Evolutionary conservation across 225 moss, liverwort and hornwort genomes (phyloP).

Genomic region (Pleurozium schreberi): DNA sequence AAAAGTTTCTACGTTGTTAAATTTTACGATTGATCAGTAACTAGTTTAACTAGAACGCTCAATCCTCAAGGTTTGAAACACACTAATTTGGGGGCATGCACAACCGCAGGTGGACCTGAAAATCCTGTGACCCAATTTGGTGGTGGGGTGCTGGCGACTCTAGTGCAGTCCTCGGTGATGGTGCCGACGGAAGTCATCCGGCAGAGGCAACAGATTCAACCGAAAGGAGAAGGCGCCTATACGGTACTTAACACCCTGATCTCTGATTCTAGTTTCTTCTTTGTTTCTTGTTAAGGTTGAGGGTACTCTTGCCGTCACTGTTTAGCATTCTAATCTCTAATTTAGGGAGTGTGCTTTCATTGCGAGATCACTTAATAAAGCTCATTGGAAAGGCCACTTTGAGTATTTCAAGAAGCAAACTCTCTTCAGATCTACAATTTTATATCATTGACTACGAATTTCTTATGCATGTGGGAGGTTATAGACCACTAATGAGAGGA

Average conservation of each 20-base stretch:
- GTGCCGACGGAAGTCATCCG: slow-evolving; percentile 83
- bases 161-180: slow-evolving; percentile 71
- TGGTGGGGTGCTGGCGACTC: slow-evolving; percentile 68
- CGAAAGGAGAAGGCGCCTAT: slow-evolving; percentile 57
- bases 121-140: slow-evolving; percentile 77
- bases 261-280: neutral
- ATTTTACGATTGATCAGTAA: neutral
- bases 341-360: neutral
- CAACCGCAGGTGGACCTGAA: slow-evolving; percentile 47
- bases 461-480: neutral
- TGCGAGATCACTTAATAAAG: neutral
- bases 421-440: neutral
- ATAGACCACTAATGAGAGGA: neutral
- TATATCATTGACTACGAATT: neutral
- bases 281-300: neutral
- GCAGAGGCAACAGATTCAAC: slow-evolving; percentile 89
- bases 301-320: neutral
- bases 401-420: neutral
- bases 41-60: neutral
- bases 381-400: neutral
- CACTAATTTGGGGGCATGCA: neutral
- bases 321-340: neutral
- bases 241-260: neutral
- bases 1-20: neutral
- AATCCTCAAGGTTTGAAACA: neutral